These are phyloP conservation scores for Dictyostelium brefeldianum DNA, from an alignment of 78 protist genomes.

Conservation along the genomic window DNA sequence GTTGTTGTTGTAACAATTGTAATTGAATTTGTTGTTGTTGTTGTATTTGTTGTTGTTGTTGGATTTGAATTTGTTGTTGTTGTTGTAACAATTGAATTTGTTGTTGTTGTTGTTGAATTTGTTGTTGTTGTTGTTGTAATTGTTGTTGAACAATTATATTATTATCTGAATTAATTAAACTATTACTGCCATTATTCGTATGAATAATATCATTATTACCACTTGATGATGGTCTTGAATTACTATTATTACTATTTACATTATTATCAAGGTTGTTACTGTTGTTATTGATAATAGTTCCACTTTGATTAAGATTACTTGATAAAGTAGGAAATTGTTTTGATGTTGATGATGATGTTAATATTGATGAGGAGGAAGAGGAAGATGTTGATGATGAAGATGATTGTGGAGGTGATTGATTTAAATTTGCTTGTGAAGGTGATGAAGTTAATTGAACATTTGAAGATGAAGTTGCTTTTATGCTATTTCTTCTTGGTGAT, in stretches of 20 bases:
- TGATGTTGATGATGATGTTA: neutral
- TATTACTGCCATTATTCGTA: neutral
- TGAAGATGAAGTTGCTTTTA: neutral
- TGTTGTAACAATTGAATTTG: slow-evolving; percentile 14
- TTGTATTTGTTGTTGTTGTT: slow-evolving; percentile 32
- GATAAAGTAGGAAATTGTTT: neutral
- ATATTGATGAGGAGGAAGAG: neutral
- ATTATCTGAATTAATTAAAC: neutral
- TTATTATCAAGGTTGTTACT: neutral
- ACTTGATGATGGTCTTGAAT: slow-evolving; percentile 6
- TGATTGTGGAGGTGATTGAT: neutral
- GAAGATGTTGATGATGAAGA: neutral
- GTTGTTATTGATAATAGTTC: neutral
- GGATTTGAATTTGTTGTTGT: slow-evolving; percentile 38
- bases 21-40: slow-evolving; percentile 13
- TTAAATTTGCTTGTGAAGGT: slow-evolving; percentile 16
- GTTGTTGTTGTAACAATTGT: neutral
- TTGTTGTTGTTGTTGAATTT: slow-evolving; percentile 20
- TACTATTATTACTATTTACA: neutral
- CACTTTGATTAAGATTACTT: neutral
- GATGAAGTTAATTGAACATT: neutral
- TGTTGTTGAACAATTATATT: slow-evolving; percentile 1
- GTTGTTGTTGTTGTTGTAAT: slow-evolving; percentile 39
- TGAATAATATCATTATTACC: neutral
- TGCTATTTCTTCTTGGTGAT: slow-evolving; percentile 12